phyloP scores from a whole-genome alignment of 352 stramenopile species.

The Lagenidium giganteum region DNA sequence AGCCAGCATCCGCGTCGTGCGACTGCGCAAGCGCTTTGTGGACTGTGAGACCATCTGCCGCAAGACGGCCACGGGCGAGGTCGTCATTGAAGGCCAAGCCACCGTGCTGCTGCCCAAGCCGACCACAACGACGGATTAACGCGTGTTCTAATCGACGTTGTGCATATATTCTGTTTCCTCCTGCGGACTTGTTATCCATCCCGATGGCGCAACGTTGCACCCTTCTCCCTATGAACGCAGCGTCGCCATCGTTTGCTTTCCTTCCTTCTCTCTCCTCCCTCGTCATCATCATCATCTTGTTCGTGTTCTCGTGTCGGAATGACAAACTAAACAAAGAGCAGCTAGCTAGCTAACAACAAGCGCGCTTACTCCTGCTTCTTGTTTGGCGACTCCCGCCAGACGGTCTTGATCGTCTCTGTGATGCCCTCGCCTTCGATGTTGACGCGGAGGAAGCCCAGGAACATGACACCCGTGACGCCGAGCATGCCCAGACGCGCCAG shows the following conservation, averaged over 20 bases:
- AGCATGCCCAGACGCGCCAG: slow-evolving; percentile 63
- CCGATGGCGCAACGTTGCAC: too few species aligned
- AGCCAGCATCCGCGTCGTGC: slow-evolving; percentile 54
- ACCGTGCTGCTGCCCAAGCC: slow-evolving; percentile 42
- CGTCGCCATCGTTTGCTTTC: too few species aligned
- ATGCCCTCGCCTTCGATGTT: slow-evolving; percentile 82
- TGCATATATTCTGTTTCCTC: too few species aligned
- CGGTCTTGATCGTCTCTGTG: slow-evolving; percentile 82
- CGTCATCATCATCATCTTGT: background rate
- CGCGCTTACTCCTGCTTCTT: slow-evolving; percentile 46
- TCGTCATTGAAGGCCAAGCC: slow-evolving; percentile 63
- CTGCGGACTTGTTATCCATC: too few species aligned
- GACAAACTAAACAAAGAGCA: background rate
- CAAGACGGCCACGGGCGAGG: slow-evolving; percentile 32
- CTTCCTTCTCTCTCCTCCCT: too few species aligned
- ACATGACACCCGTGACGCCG: slow-evolving; percentile 71
- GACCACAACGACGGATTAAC: too few species aligned
- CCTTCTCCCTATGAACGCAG: too few species aligned
- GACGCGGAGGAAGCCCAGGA: slow-evolving; percentile 77
- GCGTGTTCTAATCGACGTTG: too few species aligned
- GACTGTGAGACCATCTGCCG: slow-evolving; percentile 67
- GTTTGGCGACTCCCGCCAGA: slow-evolving; percentile 77
- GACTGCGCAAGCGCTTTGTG: slow-evolving; percentile 61
- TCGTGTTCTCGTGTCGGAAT: background rate
- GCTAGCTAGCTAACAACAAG: too few species aligned